Conservation (phyloP, 2,329 filamentous ascomycete species). For the Diplodia scrobiculata region DNA sequence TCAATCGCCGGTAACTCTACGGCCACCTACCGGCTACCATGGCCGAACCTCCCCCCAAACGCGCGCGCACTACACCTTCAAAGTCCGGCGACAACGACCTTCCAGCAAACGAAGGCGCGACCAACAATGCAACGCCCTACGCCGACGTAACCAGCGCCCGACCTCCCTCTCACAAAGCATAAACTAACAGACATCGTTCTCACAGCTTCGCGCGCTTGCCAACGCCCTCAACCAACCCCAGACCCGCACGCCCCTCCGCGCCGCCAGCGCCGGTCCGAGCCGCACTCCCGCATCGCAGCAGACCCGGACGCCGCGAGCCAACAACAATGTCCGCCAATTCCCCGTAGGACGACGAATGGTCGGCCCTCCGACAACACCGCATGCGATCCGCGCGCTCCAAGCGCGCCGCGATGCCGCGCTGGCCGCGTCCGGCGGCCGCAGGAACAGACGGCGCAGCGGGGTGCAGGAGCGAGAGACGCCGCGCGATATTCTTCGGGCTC, state of each 20-base stretch:
- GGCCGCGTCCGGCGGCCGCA: conserved; percentile 50
- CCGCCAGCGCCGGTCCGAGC: conserved; percentile 40
- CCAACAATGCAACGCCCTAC: conserved; percentile 33
- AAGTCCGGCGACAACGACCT: conserved; percentile 31
- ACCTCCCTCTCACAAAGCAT: background rate
- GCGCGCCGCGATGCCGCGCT: conserved; percentile 54
- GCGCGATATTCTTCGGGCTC: conserved; percentile 56
- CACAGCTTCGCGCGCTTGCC: conserved; percentile 39
- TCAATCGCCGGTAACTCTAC: background rate
- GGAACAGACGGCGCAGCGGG: conserved; percentile 51
- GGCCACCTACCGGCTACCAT: conserved; percentile 32
- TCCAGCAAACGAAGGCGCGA: conserved; percentile 15
- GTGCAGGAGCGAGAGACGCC: conserved; percentile 58
- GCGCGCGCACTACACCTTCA: conserved; percentile 39
- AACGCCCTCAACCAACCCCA: conserved; percentile 38
- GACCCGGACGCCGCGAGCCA: conserved; percentile 41
- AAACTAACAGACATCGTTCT: background rate
- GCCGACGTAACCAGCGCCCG: conserved; percentile 32
- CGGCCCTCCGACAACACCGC: conserved; percentile 56
- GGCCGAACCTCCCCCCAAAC: conserved; percentile 44
- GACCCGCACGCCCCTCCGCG: conserved; percentile 43
- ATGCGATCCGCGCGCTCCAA: conserved; percentile 58
- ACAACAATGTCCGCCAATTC: conserved; percentile 39
- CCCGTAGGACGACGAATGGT: conserved; percentile 34
- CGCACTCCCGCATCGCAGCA: conserved; percentile 38